Base-by-base conservation (phyloP, 352 stramenopile genomes). In the Globisporangium viniferum region DNA sequence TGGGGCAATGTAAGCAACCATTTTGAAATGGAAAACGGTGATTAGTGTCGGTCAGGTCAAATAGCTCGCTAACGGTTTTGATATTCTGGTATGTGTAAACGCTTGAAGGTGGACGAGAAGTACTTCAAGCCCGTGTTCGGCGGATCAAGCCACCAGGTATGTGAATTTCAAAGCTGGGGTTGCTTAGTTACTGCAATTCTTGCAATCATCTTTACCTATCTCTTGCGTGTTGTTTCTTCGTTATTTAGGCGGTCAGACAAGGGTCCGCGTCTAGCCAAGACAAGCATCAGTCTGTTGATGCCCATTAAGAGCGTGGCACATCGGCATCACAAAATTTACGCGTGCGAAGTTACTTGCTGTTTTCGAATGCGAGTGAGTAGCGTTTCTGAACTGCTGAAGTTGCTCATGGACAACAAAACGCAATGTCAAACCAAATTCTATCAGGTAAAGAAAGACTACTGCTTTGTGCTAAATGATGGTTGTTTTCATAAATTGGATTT, bases 121-220 rank as follows among this genome's bases (percentile, higher is more conserved):
- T 92, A 90, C 58, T 72, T 92, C 56, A 89, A 92, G 66, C 84
- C 84, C 4, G 48, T 89, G 9, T 90, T 92, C 68, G 82, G 84
- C 1, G 84, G 82, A 18, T 83, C 78, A 3, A 66, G 65, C 31
- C 71, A 71, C 27, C 73, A 80, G 72, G 44, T 67, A 74, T 15
- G 18, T 0, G 14, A 22, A 49, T 22, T 49, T n/a, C 15, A 22
- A 6, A 20, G 41, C 41, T 49, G 18, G 41, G 41, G 18, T 49
- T 49, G 41, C 15, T n/a, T 22, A 15, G 41, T 20, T n/a, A 18
- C 8, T 49, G 41, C 15, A 51, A 51, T 51, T 51, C 44, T 24
- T n/a, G 41, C 41, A 8, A 6, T 51, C 15, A 24, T 24, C 7
- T 8, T 51, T 12, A 51, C 2, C 12, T 20, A 51, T 24, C 44